Conservation (phyloP, 805 yeast species). For the Metschnikowia baotianmanensis region DNA sequence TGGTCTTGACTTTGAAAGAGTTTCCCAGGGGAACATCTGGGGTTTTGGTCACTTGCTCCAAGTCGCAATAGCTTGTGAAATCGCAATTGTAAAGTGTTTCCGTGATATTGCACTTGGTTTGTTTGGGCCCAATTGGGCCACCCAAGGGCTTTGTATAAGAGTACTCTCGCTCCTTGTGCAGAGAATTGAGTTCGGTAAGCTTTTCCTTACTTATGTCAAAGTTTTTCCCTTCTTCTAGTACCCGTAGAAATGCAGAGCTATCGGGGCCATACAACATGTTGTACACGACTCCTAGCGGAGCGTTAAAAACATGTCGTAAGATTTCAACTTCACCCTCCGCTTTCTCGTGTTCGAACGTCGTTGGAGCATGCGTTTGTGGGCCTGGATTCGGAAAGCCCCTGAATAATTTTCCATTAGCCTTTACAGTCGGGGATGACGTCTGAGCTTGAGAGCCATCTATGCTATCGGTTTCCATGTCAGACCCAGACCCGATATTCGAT, state of each 20-base stretch:
- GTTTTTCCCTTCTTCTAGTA: conserved; percentile 31
- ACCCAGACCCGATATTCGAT: conserved; percentile 7
- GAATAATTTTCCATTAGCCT: conserved; percentile 3
- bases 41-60: conserved; percentile 64
- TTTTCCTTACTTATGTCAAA: conserved; percentile 24
- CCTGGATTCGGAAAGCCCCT: conserved; percentile 48
- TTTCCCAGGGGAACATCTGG: conserved; percentile 98
- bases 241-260: conserved; percentile 40
- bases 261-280: conserved; percentile 65
- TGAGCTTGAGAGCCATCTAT: neutral
- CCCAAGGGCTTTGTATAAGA: conserved; percentile 72
- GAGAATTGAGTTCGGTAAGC: conserved; percentile 36
- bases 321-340: conserved; percentile 51
- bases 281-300: conserved; percentile 77
- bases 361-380: conserved; percentile 60
- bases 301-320: conserved; percentile 50
- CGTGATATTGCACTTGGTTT: conserved; percentile 66
- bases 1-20: conserved; percentile 71
- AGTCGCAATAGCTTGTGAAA: conserved; percentile 51
- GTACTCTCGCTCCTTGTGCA: conserved; percentile 49
- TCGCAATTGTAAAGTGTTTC: conserved; percentile 61
- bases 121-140: conserved; percentile 88
- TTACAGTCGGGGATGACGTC: neutral
- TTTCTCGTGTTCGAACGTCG: conserved; percentile 43
- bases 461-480: conserved; percentile 1